Percentiles rank a stretch among this genome's conserved stretches.
phyloP scores from a whole-genome alignment of 208 protist genomes.

The Trichomonas gallinae region DNA sequence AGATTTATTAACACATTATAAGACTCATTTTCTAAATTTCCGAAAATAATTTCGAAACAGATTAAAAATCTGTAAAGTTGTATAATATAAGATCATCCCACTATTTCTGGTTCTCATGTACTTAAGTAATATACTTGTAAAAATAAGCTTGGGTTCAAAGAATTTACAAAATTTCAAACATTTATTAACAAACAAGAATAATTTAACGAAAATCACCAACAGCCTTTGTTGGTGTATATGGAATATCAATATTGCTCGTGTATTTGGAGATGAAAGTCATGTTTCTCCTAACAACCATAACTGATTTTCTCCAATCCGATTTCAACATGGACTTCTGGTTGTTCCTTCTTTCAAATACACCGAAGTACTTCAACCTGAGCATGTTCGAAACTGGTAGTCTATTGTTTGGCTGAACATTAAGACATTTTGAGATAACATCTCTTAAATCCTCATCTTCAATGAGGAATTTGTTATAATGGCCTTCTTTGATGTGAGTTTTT shows the following conservation, averaged over 20 bases:
- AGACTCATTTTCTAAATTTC: too few relatives aligned
- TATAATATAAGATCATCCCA: too few relatives aligned
- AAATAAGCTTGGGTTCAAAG: too few relatives aligned
- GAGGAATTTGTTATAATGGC: neutral
- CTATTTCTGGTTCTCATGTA: too few relatives aligned
- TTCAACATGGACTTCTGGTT: neutral
- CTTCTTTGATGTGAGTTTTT: neutral
- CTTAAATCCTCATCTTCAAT: neutral
- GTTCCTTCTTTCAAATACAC: neutral
- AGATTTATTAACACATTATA: too few relatives aligned
- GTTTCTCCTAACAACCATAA: neutral
- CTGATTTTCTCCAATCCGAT: neutral
- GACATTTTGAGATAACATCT: neutral
- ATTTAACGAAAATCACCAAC: too few relatives aligned
- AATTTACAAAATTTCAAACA: too few relatives aligned
- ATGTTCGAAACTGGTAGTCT: neutral
- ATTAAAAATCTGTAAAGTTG: too few relatives aligned
- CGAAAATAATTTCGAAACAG: too few relatives aligned
- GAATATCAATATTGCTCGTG: neutral
- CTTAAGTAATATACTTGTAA: too few relatives aligned
- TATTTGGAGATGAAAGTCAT: neutral
- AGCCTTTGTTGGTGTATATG: neutral
- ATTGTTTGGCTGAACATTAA: neutral
- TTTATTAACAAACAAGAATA: too few relatives aligned
- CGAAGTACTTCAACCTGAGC: neutral